Evolutionary conservation across 177 flowering plant genomes (phyloP), one percentile per base, ranked within the genome.

Genomic region (Vitis hybrid): DNA sequence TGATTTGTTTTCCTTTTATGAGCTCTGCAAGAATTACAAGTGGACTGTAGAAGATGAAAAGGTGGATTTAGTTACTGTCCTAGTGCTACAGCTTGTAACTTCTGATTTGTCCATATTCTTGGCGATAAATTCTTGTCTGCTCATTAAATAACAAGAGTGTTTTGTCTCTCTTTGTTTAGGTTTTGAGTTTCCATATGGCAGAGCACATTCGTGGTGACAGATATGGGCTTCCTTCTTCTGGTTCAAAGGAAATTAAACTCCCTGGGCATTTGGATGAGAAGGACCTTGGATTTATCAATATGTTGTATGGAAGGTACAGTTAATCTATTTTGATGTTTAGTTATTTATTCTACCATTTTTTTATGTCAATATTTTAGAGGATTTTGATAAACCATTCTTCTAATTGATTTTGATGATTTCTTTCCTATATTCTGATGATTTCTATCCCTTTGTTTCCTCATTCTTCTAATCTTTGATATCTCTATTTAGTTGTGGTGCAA

Each of bases 31-130:
- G 72, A 70, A 81, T 78, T 93, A 85, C 84, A 80, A 82, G 70
- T 95, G 99, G 99, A 84, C 73, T 22, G 57, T 89, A 68, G 92
- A 88, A 68, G 88, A 93, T 86, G 91, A 87, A 68, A 79, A 89
- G 88, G 97, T 62, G 51, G 59, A 60, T 15, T 14, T 10, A 50
- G n/a, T 71, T 26, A 4, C 67, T 60, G 61, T 51, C 2, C 3
- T 11, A 26, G 39, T 66, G 22, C 51, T 68, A 0, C 13, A 14
- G 73, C 67, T 64, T 45, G 60, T 52, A 19, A 51, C 12, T 56
- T 50, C 52, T 68, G 55, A 21, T 68, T 56, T 14, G 14, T 18
- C 64, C 64, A 33, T 33, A 33, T 22, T 22, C 26, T 22, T 33
- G 45, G 45, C 45, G 45, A 6, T 33, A 33, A 33, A 6, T 33